Conservation (phyloP, 1,284 basidiomycete genomes). For the Hemileia vastatrix region DNA sequence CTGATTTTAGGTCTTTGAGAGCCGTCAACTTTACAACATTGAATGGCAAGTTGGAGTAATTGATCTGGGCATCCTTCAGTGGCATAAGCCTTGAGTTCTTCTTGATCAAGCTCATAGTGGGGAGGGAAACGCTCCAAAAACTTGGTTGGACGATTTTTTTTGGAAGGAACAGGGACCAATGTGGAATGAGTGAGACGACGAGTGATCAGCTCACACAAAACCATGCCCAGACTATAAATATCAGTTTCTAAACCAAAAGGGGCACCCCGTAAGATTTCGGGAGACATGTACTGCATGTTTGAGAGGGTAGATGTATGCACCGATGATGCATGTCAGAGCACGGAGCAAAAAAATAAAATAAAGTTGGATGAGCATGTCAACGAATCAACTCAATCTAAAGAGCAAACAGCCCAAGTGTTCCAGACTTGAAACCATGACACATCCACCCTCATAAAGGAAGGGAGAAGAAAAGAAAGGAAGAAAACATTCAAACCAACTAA, state of each 20-base stretch:
- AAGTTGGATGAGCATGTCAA: not conserved
- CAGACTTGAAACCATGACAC: no score
- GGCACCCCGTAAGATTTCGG: conserved; percentile 81
- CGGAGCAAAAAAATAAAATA: not conserved
- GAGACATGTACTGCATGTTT: conserved; percentile 51
- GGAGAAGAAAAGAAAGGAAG: no score
- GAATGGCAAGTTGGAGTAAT: conserved; percentile 66
- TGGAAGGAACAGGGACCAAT: no score
- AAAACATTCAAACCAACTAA: no score
- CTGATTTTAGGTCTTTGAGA: conserved; percentile 63
- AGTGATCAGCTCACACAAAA: conserved; percentile 82
- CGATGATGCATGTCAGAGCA: no score
- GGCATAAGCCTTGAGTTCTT: conserved; percentile 62
- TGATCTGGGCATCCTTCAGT: conserved; percentile 66
- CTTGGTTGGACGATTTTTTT: no score
- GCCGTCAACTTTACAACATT: conserved; percentile 66
- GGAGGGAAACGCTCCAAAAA: conserved; percentile 59
- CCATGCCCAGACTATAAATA: conserved; percentile 86
- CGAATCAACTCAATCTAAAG: no score
- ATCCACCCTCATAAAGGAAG: no score
- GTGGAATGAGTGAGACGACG: conserved; percentile 71
- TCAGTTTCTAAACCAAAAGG: conserved; percentile 90
- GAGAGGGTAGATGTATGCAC: no score
- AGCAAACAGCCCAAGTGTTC: no score
- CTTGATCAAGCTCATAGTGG: conserved; percentile 63